phyloP scores from a whole-genome alignment of 352 stramenopile species.

The Blastocystis sp. region DNA sequence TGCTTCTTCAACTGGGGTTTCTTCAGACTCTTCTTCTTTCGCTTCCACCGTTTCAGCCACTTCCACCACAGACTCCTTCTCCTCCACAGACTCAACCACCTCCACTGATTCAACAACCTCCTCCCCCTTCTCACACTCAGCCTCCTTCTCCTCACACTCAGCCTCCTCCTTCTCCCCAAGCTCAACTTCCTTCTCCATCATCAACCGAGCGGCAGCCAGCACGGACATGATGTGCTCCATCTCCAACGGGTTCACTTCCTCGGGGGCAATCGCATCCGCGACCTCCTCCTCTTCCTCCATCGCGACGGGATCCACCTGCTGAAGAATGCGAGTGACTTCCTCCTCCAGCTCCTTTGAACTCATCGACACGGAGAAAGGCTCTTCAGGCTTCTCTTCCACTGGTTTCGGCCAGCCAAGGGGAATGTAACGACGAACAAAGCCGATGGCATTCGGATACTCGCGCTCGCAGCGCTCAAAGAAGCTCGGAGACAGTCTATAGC shows the following conservation, averaged over 20 bases:
- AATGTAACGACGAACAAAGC: constrained; percentile 52
- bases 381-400: constrained; percentile 35
- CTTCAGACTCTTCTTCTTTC: not conserved
- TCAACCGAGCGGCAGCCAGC: constrained; percentile 21
- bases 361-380: constrained; percentile 26
- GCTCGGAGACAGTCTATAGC: constrained; percentile 37
- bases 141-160: not conserved
- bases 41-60: not conserved
- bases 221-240: constrained; percentile 13
- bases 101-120: not conserved
- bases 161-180: constrained; percentile 8
- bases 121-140: not conserved
- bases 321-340: constrained; percentile 23
- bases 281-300: constrained; percentile 13
- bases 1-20: not conserved
- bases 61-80: not conserved
- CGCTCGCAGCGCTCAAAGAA: constrained; percentile 60
- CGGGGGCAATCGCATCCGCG: not conserved
- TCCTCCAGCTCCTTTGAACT: constrained; percentile 69
- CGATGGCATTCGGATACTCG: constrained; percentile 28
- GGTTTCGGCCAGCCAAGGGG: constrained; percentile 19
- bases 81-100: not conserved
- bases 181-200: constrained; percentile 40
- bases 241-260: not conserved
- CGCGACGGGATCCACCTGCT: constrained; percentile 36